Conservation (phyloP, 169 alveolate species). For the Toxoplasma gondii region DNA sequence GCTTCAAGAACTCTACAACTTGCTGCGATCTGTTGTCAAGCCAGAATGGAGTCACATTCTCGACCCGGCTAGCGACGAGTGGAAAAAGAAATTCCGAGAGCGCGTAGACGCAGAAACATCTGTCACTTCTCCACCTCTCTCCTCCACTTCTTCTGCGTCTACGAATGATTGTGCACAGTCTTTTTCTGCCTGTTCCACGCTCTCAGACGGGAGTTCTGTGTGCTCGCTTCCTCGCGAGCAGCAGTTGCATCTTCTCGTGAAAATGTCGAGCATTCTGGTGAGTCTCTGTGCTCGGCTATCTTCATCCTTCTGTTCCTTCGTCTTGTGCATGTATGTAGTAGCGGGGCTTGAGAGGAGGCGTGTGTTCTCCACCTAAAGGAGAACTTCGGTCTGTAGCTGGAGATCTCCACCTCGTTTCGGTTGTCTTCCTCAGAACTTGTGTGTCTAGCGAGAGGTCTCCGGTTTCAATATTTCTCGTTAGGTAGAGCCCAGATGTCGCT, state of each 20-base stretch:
- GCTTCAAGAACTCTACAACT: not conserved
- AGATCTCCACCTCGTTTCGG: too few species aligned
- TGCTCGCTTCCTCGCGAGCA: not conserved
- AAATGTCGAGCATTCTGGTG: not conserved
- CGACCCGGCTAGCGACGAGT: conserved; percentile 17
- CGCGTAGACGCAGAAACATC: not conserved
- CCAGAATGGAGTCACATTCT: conserved; percentile 40
- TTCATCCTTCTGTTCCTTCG: not conserved
- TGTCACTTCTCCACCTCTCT: not conserved
- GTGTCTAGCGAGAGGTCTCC: not conserved
- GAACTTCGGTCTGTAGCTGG: too few species aligned
- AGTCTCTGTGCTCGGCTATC: not conserved
- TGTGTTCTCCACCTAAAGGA: too few species aligned
- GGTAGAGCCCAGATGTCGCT: not conserved
- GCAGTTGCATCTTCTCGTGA: not conserved
- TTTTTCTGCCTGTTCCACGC: not conserved
- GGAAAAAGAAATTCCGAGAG: conserved; percentile 8
- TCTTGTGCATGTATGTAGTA: not conserved
- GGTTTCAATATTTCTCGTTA: not conserved
- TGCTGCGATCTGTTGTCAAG: conserved; percentile 22
- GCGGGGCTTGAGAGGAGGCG: not conserved
- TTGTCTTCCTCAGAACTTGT: too few species aligned
- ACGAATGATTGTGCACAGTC: not conserved
- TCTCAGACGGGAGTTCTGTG: not conserved
- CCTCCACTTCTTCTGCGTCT: not conserved